Evolutionary conservation across 2,329 filamentous ascomycete species (phyloP).

Genomic region (Colletotrichum eremochloae): DNA sequence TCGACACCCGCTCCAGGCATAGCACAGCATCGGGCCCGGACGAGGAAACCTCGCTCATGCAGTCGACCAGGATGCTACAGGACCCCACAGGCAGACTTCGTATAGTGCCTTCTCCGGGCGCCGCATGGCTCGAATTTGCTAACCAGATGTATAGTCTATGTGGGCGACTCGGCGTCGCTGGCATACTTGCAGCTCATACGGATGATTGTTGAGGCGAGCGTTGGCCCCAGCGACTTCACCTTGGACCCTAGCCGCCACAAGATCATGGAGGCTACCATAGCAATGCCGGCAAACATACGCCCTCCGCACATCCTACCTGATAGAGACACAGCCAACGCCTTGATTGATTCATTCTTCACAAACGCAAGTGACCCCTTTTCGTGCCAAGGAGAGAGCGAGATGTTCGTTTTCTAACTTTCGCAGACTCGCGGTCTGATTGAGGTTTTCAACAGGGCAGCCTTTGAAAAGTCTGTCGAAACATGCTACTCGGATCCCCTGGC

Average conservation of each 20-base stretch:
- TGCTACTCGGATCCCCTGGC: slow-evolving; percentile 68
- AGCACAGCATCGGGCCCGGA: slow-evolving; percentile 61
- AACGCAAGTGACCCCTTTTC: slow-evolving; percentile 59
- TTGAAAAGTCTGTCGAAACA: slow-evolving; percentile 62
- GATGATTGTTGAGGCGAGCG: slow-evolving; percentile 68
- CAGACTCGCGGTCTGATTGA: slow-evolving; percentile 73
- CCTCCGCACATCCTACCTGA: slow-evolving; percentile 69
- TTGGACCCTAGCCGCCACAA: slow-evolving; percentile 68
- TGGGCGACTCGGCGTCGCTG: slow-evolving; percentile 73
- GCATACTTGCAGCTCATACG: slow-evolving; percentile 73
- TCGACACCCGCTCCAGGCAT: slow-evolving; percentile 49
- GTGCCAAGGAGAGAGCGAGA: not conserved
- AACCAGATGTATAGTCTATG: slow-evolving; percentile 60
- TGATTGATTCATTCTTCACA: slow-evolving; percentile 71
- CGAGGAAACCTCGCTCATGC: slow-evolving; percentile 69
- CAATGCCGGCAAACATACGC: slow-evolving; percentile 59
- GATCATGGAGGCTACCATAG: slow-evolving; percentile 67
- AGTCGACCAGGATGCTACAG: slow-evolving; percentile 69
- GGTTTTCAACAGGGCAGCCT: slow-evolving; percentile 66
- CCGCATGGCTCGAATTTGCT: slow-evolving; percentile 1
- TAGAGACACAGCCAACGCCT: slow-evolving; percentile 64
- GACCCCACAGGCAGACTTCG: slow-evolving; percentile 69
- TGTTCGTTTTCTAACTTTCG: slow-evolving; percentile 9
- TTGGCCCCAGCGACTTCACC: slow-evolving; percentile 69
- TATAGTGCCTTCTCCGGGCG: slow-evolving; percentile 50